Base-by-base conservation (phyloP, 441 rosid species). In the Melastoma candidum region DNA sequence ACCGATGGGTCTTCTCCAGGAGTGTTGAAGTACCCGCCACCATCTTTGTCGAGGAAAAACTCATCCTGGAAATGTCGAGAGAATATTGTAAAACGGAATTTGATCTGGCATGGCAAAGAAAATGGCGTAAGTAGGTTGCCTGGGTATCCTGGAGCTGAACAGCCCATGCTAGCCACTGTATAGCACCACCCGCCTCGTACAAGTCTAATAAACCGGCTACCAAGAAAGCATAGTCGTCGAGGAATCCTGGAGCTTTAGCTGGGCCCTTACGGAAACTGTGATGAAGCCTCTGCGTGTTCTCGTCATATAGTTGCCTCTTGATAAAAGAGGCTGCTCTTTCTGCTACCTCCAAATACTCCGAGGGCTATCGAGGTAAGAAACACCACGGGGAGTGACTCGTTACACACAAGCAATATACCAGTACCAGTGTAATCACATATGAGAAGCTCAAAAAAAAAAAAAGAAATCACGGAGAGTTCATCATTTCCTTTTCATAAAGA, bases 161-260 rank as follows among this genome's bases (percentile, higher is more conserved):
- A 0, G 89, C 96, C 98, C 96, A 92, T 54, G 71, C 69, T 17
- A 87, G 74, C 95, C 96, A 92, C 14, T 66, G 26, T 2, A 63
- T 63, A 13, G 63, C 77, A 49, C 95, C 81, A 55, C 96, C 98
- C 53, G 49, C 74, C 75, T 85, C 95, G 14, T 80, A 92, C 27
- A 92, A 75, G 77, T 92, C 96, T 44, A 92, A 75, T 49, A 92
- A 71, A 27, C 94, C 96, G 54, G 85, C 62, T 69, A 92, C 84
- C 36, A 92, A 76, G 73, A 92, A 92, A 49, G 98, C 96, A 69
- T 92, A 92, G 73, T 92, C 98, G 45, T 92, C 98, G 69, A 92
- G 60, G 61, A 92, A 92, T 44, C 89, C 98, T 12, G 98, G 98
- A 47, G 96, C 98, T 68, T 68, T 85, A 0, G 96, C 82, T 44